Percentiles rank a stretch among this genome's conserved stretches.
phyloP scores from a whole-genome alignment of 2,329 filamentous ascomycete species.

The Exophiala oligosperma region DNA sequence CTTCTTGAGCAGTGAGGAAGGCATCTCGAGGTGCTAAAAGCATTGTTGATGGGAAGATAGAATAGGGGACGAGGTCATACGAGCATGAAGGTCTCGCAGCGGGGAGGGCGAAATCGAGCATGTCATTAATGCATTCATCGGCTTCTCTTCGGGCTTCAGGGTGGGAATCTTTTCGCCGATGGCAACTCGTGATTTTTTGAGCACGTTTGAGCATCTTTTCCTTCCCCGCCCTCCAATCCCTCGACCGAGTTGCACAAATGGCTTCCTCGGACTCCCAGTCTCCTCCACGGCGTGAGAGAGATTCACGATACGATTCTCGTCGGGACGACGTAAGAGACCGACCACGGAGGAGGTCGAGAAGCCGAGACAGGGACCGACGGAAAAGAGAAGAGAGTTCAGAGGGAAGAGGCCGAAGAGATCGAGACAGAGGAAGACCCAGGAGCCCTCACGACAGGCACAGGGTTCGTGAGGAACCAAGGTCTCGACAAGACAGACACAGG shows the following conservation, averaged over 20 bases:
- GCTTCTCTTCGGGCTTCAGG: background rate
- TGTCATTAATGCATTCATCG: constrained; percentile 3
- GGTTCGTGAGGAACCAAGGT: background rate
- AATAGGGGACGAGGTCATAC: constrained; percentile 3
- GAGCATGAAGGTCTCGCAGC: background rate
- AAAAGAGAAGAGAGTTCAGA: constrained; percentile 10
- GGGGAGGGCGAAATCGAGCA: constrained; percentile 8
- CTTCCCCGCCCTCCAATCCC: background rate
- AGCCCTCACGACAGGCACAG: background rate
- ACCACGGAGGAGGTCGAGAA: constrained; percentile 8
- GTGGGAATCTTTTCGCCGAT: constrained; percentile 10
- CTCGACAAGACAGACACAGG: background rate
- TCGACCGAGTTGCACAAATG: constrained; percentile 6
- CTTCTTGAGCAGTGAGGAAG: constrained; percentile 47
- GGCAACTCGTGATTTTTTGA: background rate
- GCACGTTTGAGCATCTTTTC: background rate
- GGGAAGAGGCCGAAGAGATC: background rate
- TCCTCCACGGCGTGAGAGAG: constrained; percentile 9
- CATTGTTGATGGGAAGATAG: background rate
- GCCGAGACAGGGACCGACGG: constrained; percentile 10
- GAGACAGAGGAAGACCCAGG: constrained; percentile 1
- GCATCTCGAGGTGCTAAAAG: constrained; percentile 9
- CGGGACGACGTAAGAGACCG: constrained; percentile 4
- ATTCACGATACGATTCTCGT: background rate
- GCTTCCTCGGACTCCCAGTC: constrained; percentile 9